Evolutionary conservation across 2,329 filamentous ascomycete genomes (phyloP), one percentile per base, ranked within the genome.

Genomic region (Paradendryphiella salina): DNA sequence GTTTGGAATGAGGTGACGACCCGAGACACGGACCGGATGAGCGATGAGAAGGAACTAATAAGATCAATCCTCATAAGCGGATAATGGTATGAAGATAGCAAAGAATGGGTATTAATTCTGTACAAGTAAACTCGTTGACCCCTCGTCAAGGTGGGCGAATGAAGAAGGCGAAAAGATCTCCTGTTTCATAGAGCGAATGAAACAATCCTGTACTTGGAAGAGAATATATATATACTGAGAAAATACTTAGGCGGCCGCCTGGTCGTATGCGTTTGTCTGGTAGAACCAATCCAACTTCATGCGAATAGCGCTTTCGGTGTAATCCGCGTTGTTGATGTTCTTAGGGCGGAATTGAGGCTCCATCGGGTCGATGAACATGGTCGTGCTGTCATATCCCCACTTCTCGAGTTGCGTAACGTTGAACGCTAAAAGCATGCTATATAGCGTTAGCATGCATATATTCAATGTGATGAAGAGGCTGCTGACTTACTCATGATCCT

Each of bases 361-460:
- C 63, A 70, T 66, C 5, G 66, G 68, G 33, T 70, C 65, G 26
- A 71, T 68, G 56, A 71, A 68, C 13, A 58, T 26, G 4, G 70
- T 73, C 14, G 60, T 56, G 6, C 68, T 62, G 40, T 63, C 52
- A 46, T 72, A 72, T 14, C 70, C 69, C 59, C 61, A 69, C 42
- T 69, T 50, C n/a, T 46, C 52, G 3, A 78, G 65, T 5, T 63
- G 56, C 5, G 73, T 75, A 15, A 76, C 70, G 50, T 77, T 76
- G 65, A 78, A 75, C 2, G 70, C 75, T 3, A 67, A 74, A 60
- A 78, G 65, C 75, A 77, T 77, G 39, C 60, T 64, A 20, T 32
- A 2, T 32, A 7, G 14, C 21, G 36, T 64, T 35, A 63, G 52
- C 28, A 14, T 10, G 11, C 10, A 13, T 26, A 5, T 26, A 3